phyloP scores from a whole-genome alignment of 2,329 filamentous ascomycete genomes.

The Aaosphaeria arxii region DNA sequence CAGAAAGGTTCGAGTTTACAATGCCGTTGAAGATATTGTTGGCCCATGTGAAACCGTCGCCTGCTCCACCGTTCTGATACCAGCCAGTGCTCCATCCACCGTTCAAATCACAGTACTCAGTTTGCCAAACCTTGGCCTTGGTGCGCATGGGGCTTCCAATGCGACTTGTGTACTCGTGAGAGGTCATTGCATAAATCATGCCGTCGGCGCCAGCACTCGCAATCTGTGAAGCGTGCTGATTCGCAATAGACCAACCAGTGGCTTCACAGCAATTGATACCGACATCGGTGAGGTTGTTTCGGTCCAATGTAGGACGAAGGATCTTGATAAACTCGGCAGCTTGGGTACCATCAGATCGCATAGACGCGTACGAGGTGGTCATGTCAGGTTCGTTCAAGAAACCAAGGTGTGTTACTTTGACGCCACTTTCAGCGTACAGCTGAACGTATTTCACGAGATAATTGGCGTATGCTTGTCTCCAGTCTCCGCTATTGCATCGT shows the following conservation, averaged over 20 bases:
- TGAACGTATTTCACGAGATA: constrained; percentile 49
- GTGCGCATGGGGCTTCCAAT: constrained; percentile 41
- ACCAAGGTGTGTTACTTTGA: constrained; percentile 41
- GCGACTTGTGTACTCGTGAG: constrained; percentile 42
- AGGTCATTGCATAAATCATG: constrained; percentile 41
- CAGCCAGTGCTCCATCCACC: constrained; percentile 41
- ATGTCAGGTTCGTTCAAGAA: constrained; percentile 48
- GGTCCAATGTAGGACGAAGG: constrained; percentile 41
- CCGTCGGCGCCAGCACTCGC: constrained; percentile 37
- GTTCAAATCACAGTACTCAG: constrained; percentile 50
- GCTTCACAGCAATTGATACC: constrained; percentile 47
- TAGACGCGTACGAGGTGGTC: constrained; percentile 43
- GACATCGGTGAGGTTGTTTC: constrained; percentile 32
- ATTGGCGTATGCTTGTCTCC: constrained; percentile 49
- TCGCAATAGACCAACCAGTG: constrained; percentile 42
- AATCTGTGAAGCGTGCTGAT: constrained; percentile 37
- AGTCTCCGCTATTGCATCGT: constrained; percentile 42
- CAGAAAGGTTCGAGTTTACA: constrained; percentile 48
- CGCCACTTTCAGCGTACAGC: constrained; percentile 40
- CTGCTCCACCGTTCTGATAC: constrained; percentile 46
- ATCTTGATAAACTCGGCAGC: constrained; percentile 52
- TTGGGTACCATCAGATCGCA: constrained; percentile 46
- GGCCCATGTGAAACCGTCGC: constrained; percentile 57
- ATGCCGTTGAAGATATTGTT: constrained; percentile 52
- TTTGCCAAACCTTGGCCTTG: constrained; percentile 49